These are phyloP conservation scores for Lablab purpureus DNA, from an alignment of 306 rosid species.

Conservation along the genomic window DNA sequence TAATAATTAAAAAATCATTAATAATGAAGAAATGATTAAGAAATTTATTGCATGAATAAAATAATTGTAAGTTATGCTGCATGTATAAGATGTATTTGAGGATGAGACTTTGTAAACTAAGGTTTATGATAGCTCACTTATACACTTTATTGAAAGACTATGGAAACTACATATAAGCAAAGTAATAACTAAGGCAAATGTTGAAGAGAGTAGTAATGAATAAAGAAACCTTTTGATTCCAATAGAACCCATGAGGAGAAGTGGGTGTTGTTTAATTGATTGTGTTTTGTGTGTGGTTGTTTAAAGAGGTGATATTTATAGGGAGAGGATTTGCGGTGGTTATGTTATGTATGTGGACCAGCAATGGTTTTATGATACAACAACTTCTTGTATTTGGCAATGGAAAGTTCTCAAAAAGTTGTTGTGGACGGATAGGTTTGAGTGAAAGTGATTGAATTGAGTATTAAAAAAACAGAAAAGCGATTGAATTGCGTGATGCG, in stretches of 20 bases:
- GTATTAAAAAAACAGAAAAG: not conserved
- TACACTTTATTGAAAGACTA: too few species aligned
- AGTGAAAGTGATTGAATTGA: not conserved
- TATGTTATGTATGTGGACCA: not conserved
- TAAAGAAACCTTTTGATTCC: slow-evolving; percentile 57
- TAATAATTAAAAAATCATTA: not conserved
- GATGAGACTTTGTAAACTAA: too few species aligned
- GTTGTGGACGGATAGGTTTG: not conserved
- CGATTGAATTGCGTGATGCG: slow-evolving; percentile 41
- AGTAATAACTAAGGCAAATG: not conserved
- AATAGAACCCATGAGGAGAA: slow-evolving; percentile 60
- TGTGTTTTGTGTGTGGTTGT: too few species aligned
- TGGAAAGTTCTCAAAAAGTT: not conserved
- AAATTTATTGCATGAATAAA: not conserved
- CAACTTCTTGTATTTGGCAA: not conserved
- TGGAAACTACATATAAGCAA: not conserved
- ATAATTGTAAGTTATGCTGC: not conserved
- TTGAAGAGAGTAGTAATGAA: not conserved
- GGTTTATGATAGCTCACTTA: too few species aligned
- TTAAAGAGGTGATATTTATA: not conserved
- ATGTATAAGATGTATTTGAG: not conserved
- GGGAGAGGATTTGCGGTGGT: not conserved
- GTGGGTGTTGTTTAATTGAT: not conserved
- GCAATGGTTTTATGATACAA: slow-evolving; percentile 3
- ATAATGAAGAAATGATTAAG: not conserved